Evolutionary conservation across 2,329 filamentous ascomycete genomes (phyloP), one percentile per base, ranked within the genome.

Genomic region (Diplodia scrobiculata): DNA sequence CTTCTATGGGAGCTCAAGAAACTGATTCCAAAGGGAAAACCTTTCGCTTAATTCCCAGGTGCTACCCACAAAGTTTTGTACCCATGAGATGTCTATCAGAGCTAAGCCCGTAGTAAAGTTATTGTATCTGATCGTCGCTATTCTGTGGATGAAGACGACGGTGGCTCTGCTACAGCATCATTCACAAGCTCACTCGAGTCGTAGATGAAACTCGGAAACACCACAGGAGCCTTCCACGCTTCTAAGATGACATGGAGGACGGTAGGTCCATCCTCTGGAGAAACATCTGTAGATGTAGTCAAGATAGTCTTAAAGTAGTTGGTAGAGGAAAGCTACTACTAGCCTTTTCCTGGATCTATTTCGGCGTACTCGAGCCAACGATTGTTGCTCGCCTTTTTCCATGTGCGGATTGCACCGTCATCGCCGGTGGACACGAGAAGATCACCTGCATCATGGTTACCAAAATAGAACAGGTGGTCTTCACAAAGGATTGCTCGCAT

Each of bases 361-460:
- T 83, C 79, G 13, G 80, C 78, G 66, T 81, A 82, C 69, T 82
- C 80, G 5, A 79, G 71, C 81, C 81, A 83, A 64, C 79, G 77
- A 38, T 79, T 79, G 54, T 81, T 80, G 60, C 79, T 73, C 9
- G 78, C 78, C 73, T 79, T 82, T 74, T 82, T 83, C 81, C 81
- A 84, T 17, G 81, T 77, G 51, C 80, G 76, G 32, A 82, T 78
- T 6, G 77, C 85, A 11, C 89, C 91, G 74, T 93, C 90, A 69
- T 94, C 91, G 2, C 90, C 90, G 1, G 90, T 90, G 48, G 88
- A 90, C 1, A 90, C 87, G 7, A 94, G 79, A 13, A 93, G 84
- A 75, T 91, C 89, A 4, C 89, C 89, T 79, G 87, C 82, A 64
- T 84, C 83, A 71, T 21, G 13, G 21, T 25, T 54, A 62, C 36